Evolutionary conservation across 2,329 filamentous ascomycete genomes (phyloP), one percentile per base, ranked within the genome.

Genomic region (Graphilbum sp.): DNA sequence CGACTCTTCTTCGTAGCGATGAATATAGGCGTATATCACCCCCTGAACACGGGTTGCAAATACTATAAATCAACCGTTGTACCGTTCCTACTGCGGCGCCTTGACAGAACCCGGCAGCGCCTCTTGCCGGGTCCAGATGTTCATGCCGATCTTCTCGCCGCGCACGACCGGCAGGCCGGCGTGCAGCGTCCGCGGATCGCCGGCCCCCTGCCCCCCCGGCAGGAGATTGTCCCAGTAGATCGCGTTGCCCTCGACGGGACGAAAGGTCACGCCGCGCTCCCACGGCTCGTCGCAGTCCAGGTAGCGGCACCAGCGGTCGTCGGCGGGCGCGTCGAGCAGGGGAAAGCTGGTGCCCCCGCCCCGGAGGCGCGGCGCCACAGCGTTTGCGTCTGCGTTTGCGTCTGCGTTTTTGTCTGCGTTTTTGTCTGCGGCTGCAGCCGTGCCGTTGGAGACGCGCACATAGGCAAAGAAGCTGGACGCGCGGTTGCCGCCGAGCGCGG

Each of bases 341-440:
- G 63, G 63, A 43, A 67, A 67, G 45, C 66, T 66, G 7, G 64
- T 67, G 4, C 63, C 64, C 3, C 64, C 64, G 32, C 63, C 63
- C 1, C 54, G 58, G 2, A 46, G 38, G 19, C 19, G 37, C 12
- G 19, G 23, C 5, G 18, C 16, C 18, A 38, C 11, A 37, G 19
- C 7, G n/a, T 34, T 21, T n/a, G 4, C 21, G 7, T 5, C 32
- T 21, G n/a, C n/a, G 30, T 16, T 13, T 20, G 17, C 2, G 13
- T 17, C 13, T 24, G 61, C 53, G 30, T 20, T 8, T 25, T 21
- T 18, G 20, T 39, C 11, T 39, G 19, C 7, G n/a, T 34, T 21
- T n/a, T n/a, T 34, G 7, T 5, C 32, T 21, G n/a, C n/a, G 30
- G 20, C 10, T 20, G 17, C 2, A 12, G 15, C 13, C 31, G 61